A percentile compares a stretch with the other conserved stretches of the same genome.
These are phyloP conservation scores for Pseudocercospora fuligena DNA, from an alignment of 2,329 filamentous ascomycete species.

Conservation along the genomic window DNA sequence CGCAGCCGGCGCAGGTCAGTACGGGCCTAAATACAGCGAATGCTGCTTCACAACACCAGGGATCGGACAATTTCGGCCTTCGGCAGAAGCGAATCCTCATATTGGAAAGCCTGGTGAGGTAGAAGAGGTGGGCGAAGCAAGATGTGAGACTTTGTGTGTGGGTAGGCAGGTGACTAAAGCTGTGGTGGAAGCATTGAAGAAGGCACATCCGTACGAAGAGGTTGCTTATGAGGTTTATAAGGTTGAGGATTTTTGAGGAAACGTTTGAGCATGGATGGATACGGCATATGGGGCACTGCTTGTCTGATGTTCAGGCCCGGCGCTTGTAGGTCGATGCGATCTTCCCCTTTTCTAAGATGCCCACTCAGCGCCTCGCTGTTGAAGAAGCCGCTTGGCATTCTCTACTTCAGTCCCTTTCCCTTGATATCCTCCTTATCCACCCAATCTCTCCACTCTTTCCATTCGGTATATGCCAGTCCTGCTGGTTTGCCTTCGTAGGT, in stretches of 20 bases:
- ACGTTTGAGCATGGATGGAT: no score
- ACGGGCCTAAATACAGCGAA: conserved; percentile 47
- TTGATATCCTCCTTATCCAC: conserved; percentile 46
- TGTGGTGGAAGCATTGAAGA: conserved; percentile 68
- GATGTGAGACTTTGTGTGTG: conserved; percentile 66
- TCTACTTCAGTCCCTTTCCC: conserved; percentile 15
- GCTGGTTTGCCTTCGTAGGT: conserved; percentile 87
- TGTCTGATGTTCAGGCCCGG: not conserved
- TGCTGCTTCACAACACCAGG: conserved; percentile 53
- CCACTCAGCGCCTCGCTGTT: not conserved
- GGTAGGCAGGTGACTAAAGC: conserved; percentile 61
- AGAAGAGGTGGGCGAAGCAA: conserved; percentile 64
- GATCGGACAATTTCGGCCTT: conserved; percentile 69
- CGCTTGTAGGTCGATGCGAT: not conserved
- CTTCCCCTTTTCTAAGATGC: no score
- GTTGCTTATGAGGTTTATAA: conserved; percentile 18
- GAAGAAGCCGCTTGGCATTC: not conserved
- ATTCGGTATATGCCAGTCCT: conserved; percentile 72
- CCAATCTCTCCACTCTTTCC: conserved; percentile 80
- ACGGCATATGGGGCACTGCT: not conserved
- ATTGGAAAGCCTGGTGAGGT: conserved; percentile 64
- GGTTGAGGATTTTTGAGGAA: not conserved
- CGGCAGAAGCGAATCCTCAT: conserved; percentile 64
- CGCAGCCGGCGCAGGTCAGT: conserved; percentile 50
- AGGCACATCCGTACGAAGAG: conserved; percentile 25